Conservation (phyloP, 345 rosid species). For the Bruguiera sexangula region DNA sequence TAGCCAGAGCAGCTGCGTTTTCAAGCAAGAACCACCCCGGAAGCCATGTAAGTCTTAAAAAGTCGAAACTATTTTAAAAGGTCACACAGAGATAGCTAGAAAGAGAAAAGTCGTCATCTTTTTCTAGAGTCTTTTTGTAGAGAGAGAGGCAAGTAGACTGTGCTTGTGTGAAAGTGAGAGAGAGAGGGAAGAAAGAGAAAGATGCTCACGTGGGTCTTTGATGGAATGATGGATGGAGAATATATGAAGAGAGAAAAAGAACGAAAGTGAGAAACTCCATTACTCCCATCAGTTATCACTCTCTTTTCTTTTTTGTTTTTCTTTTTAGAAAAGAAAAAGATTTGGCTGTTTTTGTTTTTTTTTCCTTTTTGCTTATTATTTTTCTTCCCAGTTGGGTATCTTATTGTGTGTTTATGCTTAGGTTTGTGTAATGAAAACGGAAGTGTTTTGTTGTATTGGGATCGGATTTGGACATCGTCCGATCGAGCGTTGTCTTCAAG, state of each 20-base stretch:
- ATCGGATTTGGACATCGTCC: slow-evolving; percentile 32
- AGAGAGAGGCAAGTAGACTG: background rate
- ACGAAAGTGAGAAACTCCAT: slow-evolving; percentile 29
- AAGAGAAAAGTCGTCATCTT: slow-evolving; percentile 27
- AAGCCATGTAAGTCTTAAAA: slow-evolving; percentile 12
- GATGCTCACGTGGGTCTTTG: slow-evolving; percentile 51
- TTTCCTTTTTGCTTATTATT: slow-evolving; percentile 1
- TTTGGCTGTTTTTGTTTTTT: background rate
- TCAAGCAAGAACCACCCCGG: slow-evolving; percentile 25
- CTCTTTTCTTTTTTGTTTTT: slow-evolving; percentile 2
- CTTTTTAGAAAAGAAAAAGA: background rate
- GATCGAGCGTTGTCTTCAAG: slow-evolving; percentile 44
- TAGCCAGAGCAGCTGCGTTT: slow-evolving; percentile 15
- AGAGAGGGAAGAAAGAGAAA: slow-evolving; percentile 14
- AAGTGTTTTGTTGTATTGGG: slow-evolving; percentile 31
- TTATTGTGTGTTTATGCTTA: slow-evolving; percentile 13
- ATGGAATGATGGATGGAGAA: slow-evolving; percentile 41
- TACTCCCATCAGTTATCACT: slow-evolving; percentile 26
- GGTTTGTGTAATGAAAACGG: slow-evolving; percentile 28
- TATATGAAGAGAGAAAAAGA: slow-evolving; percentile 41
- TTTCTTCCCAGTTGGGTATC: slow-evolving; percentile 5
- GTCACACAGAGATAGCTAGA: slow-evolving; percentile 6
- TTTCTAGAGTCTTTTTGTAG: background rate
- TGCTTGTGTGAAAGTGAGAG: background rate
- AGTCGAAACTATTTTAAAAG: slow-evolving; percentile 10